Evolutionary conservation across 139 green algal species (phyloP), one percentile per base, ranked within the genome.

Genomic region (Chlorella sp.): DNA sequence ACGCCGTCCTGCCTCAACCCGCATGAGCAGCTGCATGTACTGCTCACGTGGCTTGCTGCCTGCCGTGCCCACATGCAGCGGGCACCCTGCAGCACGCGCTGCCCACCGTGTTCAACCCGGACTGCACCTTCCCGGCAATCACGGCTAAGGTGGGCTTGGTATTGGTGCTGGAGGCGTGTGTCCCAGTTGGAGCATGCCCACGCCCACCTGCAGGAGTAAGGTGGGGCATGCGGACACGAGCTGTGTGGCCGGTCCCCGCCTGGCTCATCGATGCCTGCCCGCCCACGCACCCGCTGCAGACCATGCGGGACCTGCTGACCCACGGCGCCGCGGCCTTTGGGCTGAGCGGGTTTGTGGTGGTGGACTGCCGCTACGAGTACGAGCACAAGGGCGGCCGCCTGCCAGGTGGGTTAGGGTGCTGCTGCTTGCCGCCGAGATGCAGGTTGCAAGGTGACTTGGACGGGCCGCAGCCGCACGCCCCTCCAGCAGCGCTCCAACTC

Each of bases 311-410:
- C 40, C 60, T 83, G 77, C 41, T 83, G 58, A 38, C 43, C 28
- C 77, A 74, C 40, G 77, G 77, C 3, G 77, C 60, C 3, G 58
- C 77, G 40, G 60, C 77, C 30, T 83, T 82, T 83, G 77, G 77
- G 4, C 77, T 83, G 30, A 17, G 26, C 7, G 58, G 34, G 14
- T 83, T 62, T 48, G 60, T 60, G 38, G 40, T 83, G 36, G 77
- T 83, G 60, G 77, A 83, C 77, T 83, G 77, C 77, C 58, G 77
- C 30, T 73, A 83, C 60, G 77, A 41, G 9, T 83, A 83, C 32
- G 77, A 83, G 40, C 28, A 56, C 38, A 41, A 73, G 28, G 77
- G 77, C 24, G 77, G 77, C 8, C 58, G 38, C 13, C 58, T 83
- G 77, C 77, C 77, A n/a, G 77, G 77, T 83, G 60, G 8, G 75